phyloP scores from a whole-genome alignment of 352 stramenopile species.

The Globisporangium mamillatum region DNA sequence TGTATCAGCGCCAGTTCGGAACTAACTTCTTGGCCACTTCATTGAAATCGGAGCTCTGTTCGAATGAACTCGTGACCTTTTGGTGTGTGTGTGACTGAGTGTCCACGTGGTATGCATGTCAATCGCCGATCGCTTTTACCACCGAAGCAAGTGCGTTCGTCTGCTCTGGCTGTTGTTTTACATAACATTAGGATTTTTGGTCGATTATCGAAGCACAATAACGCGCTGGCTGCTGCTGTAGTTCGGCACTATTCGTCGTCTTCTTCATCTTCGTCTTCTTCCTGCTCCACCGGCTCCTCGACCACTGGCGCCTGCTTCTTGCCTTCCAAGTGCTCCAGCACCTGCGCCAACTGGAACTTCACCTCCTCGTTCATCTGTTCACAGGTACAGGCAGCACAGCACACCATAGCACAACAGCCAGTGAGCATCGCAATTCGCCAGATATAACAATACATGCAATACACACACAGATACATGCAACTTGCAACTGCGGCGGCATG shows the following conservation, averaged over 20 bases:
- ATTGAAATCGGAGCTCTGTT: background rate
- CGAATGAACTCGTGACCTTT: background rate
- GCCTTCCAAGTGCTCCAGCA: constrained; percentile 66
- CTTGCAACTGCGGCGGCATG: background rate
- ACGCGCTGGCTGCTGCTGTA: background rate
- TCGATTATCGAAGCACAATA: background rate
- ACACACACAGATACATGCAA: background rate
- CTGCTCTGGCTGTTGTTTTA: background rate
- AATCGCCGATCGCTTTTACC: background rate
- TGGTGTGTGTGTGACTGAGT: background rate
- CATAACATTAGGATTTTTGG: constrained; percentile 1
- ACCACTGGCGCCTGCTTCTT: constrained; percentile 21
- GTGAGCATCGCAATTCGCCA: background rate
- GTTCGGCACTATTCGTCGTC: constrained; percentile 10
- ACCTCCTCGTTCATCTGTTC: constrained; percentile 73
- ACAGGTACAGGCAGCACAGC: too few species aligned
- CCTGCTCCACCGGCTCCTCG: constrained; percentile 8
- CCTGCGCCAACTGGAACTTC: constrained; percentile 70
- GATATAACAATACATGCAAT: background rate
- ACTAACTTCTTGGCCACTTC: background rate
- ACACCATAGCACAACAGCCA: background rate
- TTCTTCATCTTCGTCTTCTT: constrained; percentile 5
- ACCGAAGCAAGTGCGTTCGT: background rate
- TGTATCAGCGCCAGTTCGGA: background rate
- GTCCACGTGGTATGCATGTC: background rate